Conservation (phyloP, 2,329 filamentous ascomycete species). For the Apiospora rasikravindrae region DNA sequence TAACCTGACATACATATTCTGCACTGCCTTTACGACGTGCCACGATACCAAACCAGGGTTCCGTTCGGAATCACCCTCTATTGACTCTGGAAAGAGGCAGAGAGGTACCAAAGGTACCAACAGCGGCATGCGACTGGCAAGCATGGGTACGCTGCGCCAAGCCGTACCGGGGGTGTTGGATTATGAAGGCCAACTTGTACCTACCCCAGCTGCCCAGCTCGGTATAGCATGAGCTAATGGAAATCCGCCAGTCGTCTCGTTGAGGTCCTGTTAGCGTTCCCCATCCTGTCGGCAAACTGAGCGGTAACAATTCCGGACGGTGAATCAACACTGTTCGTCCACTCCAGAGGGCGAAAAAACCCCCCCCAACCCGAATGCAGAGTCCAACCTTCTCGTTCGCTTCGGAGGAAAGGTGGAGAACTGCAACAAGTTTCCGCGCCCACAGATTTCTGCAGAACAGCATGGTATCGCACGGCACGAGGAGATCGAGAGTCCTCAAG, state of each 20-base stretch:
- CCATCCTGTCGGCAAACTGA: neutral
- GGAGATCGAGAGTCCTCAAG: neutral
- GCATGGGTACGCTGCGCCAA: slow-evolving; percentile 3
- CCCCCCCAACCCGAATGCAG: neutral
- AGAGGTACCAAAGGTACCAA: neutral
- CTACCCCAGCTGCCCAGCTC: slow-evolving; percentile 8
- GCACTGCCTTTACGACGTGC: neutral
- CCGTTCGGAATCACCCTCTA: neutral
- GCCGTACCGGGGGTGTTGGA: slow-evolving; percentile 1
- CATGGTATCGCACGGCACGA: slow-evolving; percentile 7
- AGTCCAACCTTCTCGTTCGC: slow-evolving; percentile 3
- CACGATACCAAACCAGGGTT: neutral
- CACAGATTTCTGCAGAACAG: slow-evolving; percentile 9
- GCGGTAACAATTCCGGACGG: slow-evolving; percentile 14
- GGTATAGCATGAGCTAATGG: slow-evolving; percentile 12
- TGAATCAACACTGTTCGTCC: slow-evolving; percentile 2
- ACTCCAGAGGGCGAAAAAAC: neutral
- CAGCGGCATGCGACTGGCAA: neutral
- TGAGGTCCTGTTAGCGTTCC: neutral
- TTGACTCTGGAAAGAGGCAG: neutral
- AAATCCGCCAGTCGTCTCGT: slow-evolving; percentile 18
- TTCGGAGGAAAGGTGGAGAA: slow-evolving; percentile 12
- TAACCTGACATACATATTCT: neutral
- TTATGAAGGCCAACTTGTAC: neutral
- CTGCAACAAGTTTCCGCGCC: slow-evolving; percentile 12